A percentile compares a stretch with the other conserved stretches of the same genome.
phyloP scores from a whole-genome alignment of 1,284 basidiomycete species.

The Irpex lacteus region DNA sequence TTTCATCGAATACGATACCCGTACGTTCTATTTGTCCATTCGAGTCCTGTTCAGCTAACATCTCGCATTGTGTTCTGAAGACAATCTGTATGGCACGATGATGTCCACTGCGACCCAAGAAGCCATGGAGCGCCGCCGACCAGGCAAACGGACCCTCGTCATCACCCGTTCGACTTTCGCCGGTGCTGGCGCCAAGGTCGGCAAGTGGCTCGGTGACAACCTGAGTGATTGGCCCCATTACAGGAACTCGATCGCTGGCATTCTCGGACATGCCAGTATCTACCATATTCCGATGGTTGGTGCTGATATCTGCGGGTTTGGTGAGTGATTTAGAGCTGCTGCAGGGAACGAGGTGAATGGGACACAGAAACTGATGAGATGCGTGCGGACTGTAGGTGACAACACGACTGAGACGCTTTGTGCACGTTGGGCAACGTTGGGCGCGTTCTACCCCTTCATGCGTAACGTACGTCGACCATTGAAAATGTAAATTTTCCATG shows the following conservation, averaged over 20 bases:
- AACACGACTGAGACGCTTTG: constrained; percentile 65
- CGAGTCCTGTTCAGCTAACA: too few relatives aligned
- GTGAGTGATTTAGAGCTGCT: constrained; percentile 28
- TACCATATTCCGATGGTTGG: constrained; percentile 72
- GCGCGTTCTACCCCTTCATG: constrained; percentile 73
- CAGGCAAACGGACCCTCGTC: constrained; percentile 54
- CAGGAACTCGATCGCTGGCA: constrained; percentile 56
- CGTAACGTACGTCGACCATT: constrained; percentile 46
- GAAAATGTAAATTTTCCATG: neutral
- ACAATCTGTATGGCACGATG: constrained; percentile 72
- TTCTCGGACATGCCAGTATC: constrained; percentile 58
- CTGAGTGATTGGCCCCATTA: constrained; percentile 57
- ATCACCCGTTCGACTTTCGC: constrained; percentile 75
- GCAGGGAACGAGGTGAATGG: neutral
- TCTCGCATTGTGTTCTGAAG: constrained; percentile 13
- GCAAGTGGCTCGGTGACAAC: constrained; percentile 75
- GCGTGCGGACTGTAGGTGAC: constrained; percentile 31
- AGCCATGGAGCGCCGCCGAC: constrained; percentile 60
- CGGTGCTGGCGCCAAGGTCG: constrained; percentile 59
- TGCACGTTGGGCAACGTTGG: constrained; percentile 66
- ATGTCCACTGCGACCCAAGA: constrained; percentile 63
- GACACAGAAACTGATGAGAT: constrained; percentile 39
- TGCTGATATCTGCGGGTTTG: constrained; percentile 65
- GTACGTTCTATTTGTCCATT: constrained; percentile 19
- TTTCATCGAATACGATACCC: constrained; percentile 60